Conservation (phyloP, 331 rosid genomes). For the Saraca asoca region DNA sequence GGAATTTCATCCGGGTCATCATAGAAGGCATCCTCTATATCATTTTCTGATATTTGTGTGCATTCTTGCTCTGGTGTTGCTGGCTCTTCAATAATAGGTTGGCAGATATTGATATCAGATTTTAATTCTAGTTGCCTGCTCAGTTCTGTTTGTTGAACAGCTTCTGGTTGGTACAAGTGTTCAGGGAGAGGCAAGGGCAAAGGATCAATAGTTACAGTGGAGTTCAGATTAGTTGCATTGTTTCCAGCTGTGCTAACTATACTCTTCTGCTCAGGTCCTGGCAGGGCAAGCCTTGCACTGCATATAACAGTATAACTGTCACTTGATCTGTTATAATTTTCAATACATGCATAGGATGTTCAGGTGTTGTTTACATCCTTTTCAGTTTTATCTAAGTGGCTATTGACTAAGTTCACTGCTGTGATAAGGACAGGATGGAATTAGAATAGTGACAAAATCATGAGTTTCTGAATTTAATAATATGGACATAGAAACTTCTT, state of each 20-base stretch:
- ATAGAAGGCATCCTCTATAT: conserved; percentile 76
- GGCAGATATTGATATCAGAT: conserved; percentile 45
- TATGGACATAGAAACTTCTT: conserved; percentile 22
- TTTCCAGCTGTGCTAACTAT: conserved; percentile 58
- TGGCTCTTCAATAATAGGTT: conserved; percentile 98
- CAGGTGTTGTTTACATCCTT: conserved; percentile 22
- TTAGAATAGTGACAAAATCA: not conserved
- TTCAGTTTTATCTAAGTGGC: not conserved
- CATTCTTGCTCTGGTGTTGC: conserved; percentile 85
- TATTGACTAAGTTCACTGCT: conserved; percentile 16
- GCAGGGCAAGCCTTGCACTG: conserved; percentile 98
- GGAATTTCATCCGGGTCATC: conserved; percentile 86
- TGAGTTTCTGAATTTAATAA: conserved; percentile 19
- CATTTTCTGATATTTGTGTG: conserved; percentile 46
- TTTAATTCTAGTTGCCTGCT: conserved; percentile 42
- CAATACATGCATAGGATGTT: conserved; percentile 26
- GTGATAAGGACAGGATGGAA: conserved; percentile 5
- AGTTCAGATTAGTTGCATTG: conserved; percentile 43
- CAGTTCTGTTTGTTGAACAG: conserved; percentile 49
- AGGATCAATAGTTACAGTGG: conserved; percentile 40
- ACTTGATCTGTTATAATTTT: conserved; percentile 37
- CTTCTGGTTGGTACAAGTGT: conserved; percentile 46
- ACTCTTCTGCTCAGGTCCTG: conserved; percentile 83
- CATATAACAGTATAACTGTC: conserved; percentile 43
- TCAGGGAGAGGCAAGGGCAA: conserved; percentile 59